Base-by-base conservation (phyloP, 2,329 filamentous ascomycete species). In the Mycosphaerella sp. region DNA sequence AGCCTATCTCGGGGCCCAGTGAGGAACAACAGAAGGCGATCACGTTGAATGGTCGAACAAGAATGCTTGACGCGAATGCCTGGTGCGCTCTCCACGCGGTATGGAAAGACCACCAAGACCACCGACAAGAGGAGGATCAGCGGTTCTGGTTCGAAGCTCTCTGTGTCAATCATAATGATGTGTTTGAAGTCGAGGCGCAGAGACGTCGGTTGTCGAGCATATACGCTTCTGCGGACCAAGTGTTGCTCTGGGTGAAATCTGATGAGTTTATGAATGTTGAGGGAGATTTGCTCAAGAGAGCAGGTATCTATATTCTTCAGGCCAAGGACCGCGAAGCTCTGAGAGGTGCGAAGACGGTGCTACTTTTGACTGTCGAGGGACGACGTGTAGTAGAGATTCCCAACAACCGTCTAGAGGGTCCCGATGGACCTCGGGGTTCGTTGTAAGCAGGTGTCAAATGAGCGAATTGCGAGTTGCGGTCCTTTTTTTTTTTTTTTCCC, bases 31-130 rank as follows among this genome's bases (percentile, higher is more conserved):
- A 17, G 14, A 43, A 44, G 48, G 29, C 12, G 21, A 21, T 57
- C 44, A 55, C 48, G 12, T 34, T 57, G n/a, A 54, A 57, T 43
- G 55, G 55, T n/a, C 49, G 55, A 2, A 57, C 55, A n/a, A 50
- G 45, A 17, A 47, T 51, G 48, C 43, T 57, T 23, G 48, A 54
- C 34, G 9, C 17, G 23, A 40, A 49, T 11, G 48, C 54, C 23
- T 55, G 48, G 52, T 14, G 38, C 26, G 55, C 56, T n/a, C 34
- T 58, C 5, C 38, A 32, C 23, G 45, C 42, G 12, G 42, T 55
- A 3, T 46, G 36, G 39, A 48, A 47, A 17, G 10, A 14, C 31
- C 17, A 45, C 26, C 6, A 4, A 6, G 1, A 29, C 26, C 3
- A 29, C 26, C 4, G 26, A 29, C 5, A 29, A 29, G 2, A 38